These are phyloP conservation scores for Epithemia pelagica DNA, from an alignment of 108 stramenopile species.

Conservation along the genomic window DNA sequence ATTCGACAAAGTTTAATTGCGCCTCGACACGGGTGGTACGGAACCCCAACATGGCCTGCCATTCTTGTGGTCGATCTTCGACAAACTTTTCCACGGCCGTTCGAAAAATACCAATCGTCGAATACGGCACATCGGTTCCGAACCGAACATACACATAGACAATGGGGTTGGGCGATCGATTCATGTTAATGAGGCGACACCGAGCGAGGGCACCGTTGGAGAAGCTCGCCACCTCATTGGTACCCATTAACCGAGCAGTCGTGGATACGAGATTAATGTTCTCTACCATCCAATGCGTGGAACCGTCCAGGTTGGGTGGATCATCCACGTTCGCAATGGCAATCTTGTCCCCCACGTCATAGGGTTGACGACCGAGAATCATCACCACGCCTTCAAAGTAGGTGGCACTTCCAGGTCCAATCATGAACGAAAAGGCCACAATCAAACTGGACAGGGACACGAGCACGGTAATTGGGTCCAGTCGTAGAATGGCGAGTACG, in stretches of 20 bases:
- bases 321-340: constrained; percentile 8
- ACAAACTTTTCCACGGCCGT: constrained; percentile 49
- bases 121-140: constrained; percentile 39
- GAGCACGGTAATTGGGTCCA: constrained; percentile 23
- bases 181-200: constrained; percentile 60
- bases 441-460: constrained; percentile 39
- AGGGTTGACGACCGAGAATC: constrained; percentile 50
- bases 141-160: constrained; percentile 48
- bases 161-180: constrained; percentile 53
- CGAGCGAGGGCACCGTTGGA: constrained; percentile 56
- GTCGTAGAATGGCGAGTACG: constrained; percentile 9
- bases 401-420: constrained; percentile 44
- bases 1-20: constrained; percentile 55
- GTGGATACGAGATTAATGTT: constrained; percentile 52
- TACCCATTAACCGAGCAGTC: constrained; percentile 36
- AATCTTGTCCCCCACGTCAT: constrained; percentile 63
- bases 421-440: constrained; percentile 47
- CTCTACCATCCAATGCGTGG: constrained; percentile 45
- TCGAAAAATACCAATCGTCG: constrained; percentile 40
- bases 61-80: constrained; percentile 56
- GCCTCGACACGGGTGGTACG: constrained; percentile 50
- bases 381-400: constrained; percentile 47
- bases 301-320: not conserved
- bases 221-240: constrained; percentile 57
- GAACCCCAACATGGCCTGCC: constrained; percentile 42